Conservation (phyloP, 768 basidiomycete species). For the Pholiota microspora region DNA sequence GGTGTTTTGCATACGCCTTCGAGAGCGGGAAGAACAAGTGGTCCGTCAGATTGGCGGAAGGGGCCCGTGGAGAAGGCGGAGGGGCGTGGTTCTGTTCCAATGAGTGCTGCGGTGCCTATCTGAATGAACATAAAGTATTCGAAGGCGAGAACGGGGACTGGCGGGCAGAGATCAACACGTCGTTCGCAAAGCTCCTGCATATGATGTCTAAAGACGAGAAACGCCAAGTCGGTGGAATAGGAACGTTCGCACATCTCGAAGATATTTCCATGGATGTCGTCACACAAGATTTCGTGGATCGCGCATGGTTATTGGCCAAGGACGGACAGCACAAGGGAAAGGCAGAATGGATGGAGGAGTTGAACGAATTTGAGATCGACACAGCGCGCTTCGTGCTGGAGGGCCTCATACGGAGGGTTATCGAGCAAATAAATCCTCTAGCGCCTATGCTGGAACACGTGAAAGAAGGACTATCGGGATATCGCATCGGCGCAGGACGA, state of each 20-base stretch:
- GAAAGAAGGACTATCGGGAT: constrained; percentile 4
- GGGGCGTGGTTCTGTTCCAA: constrained; percentile 60
- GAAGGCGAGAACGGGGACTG: constrained; percentile 17
- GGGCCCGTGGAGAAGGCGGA: constrained; percentile 21
- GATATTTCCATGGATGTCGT: constrained; percentile 24
- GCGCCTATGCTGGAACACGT: constrained; percentile 12
- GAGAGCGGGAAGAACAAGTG: constrained; percentile 47
- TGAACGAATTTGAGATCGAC: constrained; percentile 57
- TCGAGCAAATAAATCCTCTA: constrained; percentile 27
- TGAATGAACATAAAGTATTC: constrained; percentile 23
- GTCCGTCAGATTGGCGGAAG: constrained; percentile 27
- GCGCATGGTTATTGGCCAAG: constrained; percentile 44
- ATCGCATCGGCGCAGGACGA: constrained; percentile 17
- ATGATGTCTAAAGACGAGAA: constrained; percentile 14
- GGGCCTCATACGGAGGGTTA: constrained; percentile 44
- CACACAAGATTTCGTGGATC: constrained; percentile 39
- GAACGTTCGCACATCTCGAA: constrained; percentile 21
- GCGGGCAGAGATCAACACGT: constrained; percentile 15
- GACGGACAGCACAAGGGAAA: constrained; percentile 6
- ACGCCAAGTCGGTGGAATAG: constrained; percentile 26
- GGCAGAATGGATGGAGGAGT: constrained; percentile 19
- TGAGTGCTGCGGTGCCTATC: constrained; percentile 45
- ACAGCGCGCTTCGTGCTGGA: constrained; percentile 55
- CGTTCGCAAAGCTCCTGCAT: constrained; percentile 15
- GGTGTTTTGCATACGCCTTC: constrained; percentile 63